Evolutionary conservation across 2,329 filamentous ascomycete genomes (phyloP).

Genomic region (Leptographium radiaticola): DNA sequence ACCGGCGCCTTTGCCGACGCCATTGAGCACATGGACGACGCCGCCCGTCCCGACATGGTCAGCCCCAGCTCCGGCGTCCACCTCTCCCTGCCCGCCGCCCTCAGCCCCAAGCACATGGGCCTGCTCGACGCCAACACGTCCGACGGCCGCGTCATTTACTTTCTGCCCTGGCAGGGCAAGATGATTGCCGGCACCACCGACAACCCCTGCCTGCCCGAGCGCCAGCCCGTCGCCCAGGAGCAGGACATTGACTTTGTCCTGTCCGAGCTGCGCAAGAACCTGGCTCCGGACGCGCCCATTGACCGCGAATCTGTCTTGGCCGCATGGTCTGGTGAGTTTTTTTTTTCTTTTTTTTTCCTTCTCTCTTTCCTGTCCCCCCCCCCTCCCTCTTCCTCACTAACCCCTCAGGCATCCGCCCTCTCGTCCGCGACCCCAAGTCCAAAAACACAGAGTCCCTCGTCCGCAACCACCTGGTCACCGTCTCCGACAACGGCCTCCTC

Average conservation of each 20-base stretch:
- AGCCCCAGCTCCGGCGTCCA: conserved; percentile 71
- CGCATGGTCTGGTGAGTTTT: conserved; percentile 50
- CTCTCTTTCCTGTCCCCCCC: background rate
- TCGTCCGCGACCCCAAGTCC: conserved; percentile 69
- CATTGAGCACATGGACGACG: conserved; percentile 69
- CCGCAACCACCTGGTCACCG: conserved; percentile 65
- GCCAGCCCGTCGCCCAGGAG: conserved; percentile 59
- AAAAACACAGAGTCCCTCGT: conserved; percentile 74
- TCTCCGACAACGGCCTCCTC: conserved; percentile 59
- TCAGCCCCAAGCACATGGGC: conserved; percentile 68
- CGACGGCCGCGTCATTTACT: conserved; percentile 78
- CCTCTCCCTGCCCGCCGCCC: conserved; percentile 68
- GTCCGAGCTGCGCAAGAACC: conserved; percentile 61
- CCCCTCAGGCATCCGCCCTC: conserved; percentile 46
- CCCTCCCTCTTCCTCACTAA: background rate
- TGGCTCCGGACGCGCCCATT: conserved; percentile 63
- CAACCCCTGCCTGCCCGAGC: conserved; percentile 53
- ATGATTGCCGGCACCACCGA: conserved; percentile 78
- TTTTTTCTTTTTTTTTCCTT: background rate
- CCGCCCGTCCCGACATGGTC: conserved; percentile 57
- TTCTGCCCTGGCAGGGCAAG: conserved; percentile 76
- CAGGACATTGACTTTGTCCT: conserved; percentile 75
- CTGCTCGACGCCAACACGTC: conserved; percentile 66
- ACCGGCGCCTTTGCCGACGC: conserved; percentile 73
- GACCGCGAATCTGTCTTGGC: conserved; percentile 64